Conservation (phyloP, 2,329 filamentous ascomycete genomes). For the Monosporascus sp. region DNA sequence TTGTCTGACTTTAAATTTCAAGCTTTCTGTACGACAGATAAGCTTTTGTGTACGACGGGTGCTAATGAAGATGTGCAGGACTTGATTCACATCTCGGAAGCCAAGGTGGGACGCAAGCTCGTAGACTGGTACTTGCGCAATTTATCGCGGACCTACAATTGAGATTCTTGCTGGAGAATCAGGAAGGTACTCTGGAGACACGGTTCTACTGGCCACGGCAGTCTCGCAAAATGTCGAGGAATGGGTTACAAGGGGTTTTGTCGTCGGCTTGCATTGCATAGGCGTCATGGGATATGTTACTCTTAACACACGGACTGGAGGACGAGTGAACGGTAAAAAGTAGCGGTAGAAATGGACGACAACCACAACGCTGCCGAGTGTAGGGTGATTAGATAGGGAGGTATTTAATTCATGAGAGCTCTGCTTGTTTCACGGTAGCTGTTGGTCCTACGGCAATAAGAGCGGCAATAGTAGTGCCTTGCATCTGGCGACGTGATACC, state of each 20-base stretch:
- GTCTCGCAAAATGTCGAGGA: slow-evolving; percentile 15
- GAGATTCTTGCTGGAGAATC: slow-evolving; percentile 11
- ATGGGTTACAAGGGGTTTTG: slow-evolving; percentile 23
- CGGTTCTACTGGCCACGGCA: slow-evolving; percentile 3
- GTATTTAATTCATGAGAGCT: not conserved
- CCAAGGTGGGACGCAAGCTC: slow-evolving; percentile 93
- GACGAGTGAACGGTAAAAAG: slow-evolving; percentile 7
- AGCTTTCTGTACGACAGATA: slow-evolving; percentile 15
- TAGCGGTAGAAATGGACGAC: not conserved
- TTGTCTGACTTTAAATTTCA: slow-evolving; percentile 3
- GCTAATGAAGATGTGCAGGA: slow-evolving; percentile 50
- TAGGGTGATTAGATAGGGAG: not conserved
- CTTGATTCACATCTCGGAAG: slow-evolving; percentile 96
- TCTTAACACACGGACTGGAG: slow-evolving; percentile 14
- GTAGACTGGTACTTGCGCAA: slow-evolving; percentile 99
- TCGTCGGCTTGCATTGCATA: slow-evolving; percentile 32
- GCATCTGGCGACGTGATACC: not conserved
- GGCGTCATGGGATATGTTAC: slow-evolving; percentile 29
- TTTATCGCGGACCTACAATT: slow-evolving; percentile 87
- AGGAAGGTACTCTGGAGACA: not conserved
- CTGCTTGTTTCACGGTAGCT: not conserved
- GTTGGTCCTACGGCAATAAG: not conserved
- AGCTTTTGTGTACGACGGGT: slow-evolving; percentile 16
- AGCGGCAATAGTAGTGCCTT: not conserved
- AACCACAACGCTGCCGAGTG: not conserved